Evolutionary conservation across 1,139 yeast genomes (phyloP), one percentile per base, ranked within the genome.

Genomic region (Yamadazyma taylorii): DNA sequence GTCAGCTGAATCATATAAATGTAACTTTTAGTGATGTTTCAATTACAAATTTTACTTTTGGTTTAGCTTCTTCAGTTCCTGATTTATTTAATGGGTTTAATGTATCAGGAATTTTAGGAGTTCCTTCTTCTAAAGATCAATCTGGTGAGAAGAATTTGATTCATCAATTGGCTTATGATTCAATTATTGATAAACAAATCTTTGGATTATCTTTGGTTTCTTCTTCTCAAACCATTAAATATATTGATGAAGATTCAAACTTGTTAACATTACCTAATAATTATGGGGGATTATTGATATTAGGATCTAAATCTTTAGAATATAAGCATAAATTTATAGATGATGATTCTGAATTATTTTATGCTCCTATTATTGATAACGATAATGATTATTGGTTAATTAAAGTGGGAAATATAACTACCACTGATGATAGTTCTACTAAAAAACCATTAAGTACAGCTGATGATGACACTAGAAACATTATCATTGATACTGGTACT

Each of bases 401-500:
- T 12, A 58, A 60, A 15, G 55, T 80, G 22, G 65, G 66, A 13
- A 50, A 54, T 8, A 63, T 76, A 11, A 15, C 56, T 47, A 29
- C 53, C 69, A 16, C 30, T n/a, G 21, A n/a, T 3, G 37, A 34
- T 9, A 37, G 39, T 34, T 27, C 34, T 11, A 22, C 38, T 10
- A 62, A 66, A 39, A 10, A 13, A 7, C 61, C 59, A 4, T 48
- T 52, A 8, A 39, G 42, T 42, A 45, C n/a, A n/a, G n/a, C 40
- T 30, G 9, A 16, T 10, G 30, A 16, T 3, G 25, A 38, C 8
- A 46, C 58, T 17, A 63, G 80, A 54, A 52, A 61, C 3, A 81
- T 79, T 4, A 66, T 81, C 30, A 63, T 81, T 19, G 89, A 81
- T 51, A 78, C 85, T 10, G 88, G 87, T 13, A 80, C 87, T 2